Conservation (phyloP, 2,329 filamentous ascomycete genomes). For the Sphaerulina vaccinii region DNA sequence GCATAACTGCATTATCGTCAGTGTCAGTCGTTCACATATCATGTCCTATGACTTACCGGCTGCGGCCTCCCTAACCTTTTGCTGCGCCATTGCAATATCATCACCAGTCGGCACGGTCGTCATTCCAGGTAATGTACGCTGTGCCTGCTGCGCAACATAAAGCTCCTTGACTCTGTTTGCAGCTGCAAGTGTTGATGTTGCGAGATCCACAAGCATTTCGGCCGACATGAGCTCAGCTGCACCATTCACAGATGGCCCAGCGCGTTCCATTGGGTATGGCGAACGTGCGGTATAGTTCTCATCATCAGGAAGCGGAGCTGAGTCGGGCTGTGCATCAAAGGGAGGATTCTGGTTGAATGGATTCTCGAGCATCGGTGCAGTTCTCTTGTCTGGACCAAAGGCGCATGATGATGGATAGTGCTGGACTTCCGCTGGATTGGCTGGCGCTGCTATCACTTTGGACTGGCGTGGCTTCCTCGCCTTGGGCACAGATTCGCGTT, state of each 20-base stretch:
- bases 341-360: conserved; percentile 12
- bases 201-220: conserved; percentile 31
- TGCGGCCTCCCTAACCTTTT: conserved; percentile 29
- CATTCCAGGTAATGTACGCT: conserved; percentile 18
- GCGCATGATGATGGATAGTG: conserved; percentile 29
- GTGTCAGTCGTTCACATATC: too few relatives aligned
- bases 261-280: conserved; percentile 1
- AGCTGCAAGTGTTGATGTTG: conserved; percentile 27
- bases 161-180: conserved; percentile 29
- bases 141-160: conserved; percentile 25
- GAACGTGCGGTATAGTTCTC: not conserved
- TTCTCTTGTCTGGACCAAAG: conserved; percentile 27
- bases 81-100: conserved; percentile 26
- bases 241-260: conserved; percentile 13
- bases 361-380: not conserved
- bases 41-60: conserved; percentile 2
- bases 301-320: not conserved
- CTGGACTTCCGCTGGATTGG: conserved; percentile 18
- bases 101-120: conserved; percentile 23
- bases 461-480: conserved; percentile 9
- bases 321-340: not conserved
- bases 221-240: conserved; percentile 31
- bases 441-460: conserved; percentile 17
- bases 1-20: conserved; percentile 18
- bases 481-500: conserved; percentile 11